Conservation (phyloP, 2,329 filamentous ascomycete species). For the Fusarium protoensiforme region DNA sequence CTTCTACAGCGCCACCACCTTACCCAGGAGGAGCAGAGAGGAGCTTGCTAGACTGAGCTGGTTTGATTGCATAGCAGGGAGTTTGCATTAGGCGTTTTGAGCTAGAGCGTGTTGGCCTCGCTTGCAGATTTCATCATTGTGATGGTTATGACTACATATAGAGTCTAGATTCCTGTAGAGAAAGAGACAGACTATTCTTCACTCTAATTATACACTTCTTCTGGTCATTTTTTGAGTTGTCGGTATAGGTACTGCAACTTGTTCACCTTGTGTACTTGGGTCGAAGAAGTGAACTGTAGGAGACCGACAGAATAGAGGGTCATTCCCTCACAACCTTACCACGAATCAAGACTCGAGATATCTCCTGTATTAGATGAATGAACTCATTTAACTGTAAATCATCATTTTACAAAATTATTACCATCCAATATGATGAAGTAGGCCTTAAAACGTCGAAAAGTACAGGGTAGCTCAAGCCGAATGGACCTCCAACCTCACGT, state of each 20-base stretch:
- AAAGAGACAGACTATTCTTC: not conserved
- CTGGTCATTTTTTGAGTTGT: not conserved
- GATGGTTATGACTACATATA: constrained; percentile 10
- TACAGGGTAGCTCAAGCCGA: constrained; percentile 19
- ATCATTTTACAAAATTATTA: not conserved
- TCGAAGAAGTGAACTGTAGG: not conserved
- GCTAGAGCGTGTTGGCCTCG: constrained; percentile 8
- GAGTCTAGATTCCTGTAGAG: constrained; percentile 25
- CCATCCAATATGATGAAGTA: not conserved
- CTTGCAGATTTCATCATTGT: constrained; percentile 1
- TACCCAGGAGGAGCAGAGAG: constrained; percentile 12
- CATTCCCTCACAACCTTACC: not conserved
- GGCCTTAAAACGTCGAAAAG: not conserved
- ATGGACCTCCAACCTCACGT: constrained; percentile 22
- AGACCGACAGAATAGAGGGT: not conserved
- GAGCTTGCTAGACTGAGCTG: constrained; percentile 39
- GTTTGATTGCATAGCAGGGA: constrained; percentile 24
- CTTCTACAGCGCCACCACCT: constrained; percentile 20
- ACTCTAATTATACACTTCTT: not conserved
- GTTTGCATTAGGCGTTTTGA: constrained; percentile 8
- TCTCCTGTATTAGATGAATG: accelerated
- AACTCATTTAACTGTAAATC: not conserved
- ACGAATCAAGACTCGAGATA: not conserved
- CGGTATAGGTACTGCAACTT: not conserved
- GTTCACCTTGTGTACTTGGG: accelerated